Evolutionary conservation across 768 basidiomycete species (phyloP), one percentile per base, ranked within the genome.

Genomic region (Mycena galopus): DNA sequence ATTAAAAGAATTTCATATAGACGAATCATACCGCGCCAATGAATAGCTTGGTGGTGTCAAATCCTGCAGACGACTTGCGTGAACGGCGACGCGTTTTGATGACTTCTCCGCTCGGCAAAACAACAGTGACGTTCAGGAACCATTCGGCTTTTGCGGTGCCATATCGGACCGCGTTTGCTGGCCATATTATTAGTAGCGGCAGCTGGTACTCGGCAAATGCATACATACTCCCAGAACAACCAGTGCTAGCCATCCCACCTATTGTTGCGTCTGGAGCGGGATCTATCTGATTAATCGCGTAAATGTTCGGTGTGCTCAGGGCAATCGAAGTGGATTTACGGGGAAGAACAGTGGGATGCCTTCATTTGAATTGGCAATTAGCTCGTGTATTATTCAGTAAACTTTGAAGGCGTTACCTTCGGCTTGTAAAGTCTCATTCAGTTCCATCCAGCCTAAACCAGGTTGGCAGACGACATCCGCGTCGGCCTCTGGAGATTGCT

Each of bases 41-140:
- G 81, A 97, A 96, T 8, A 96, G 78, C 72, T 96, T 96, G 0
- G 94, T 96, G 0, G 87, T 83, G 76, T 97, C 96, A 71, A 93
- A 96, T 1, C 96, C 96, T 0, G 96, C 95, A 0, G 95, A 92
- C 0, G 93, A 95, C 78, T 98, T 97, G 33, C 95, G 85, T 3
- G 93, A 87, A 27, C 93, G 86, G 27, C 87, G 84, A 9, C 96
- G 90, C 2, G 96, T 98, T 78, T 96, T 96, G 78, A 98, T 96
- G 23, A 97, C 92, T 78, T 96, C 90, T 1, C 96, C 96, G 16
- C 90, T 91, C 4, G 96, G 94, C 7, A 97, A 88, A 0, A 98
- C 96, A 2, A 96, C 93, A 0, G 95, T 97, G 92, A 95, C 71
- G 74, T 96, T 96, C 47, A 97, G 83, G 77, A 97, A 95, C 96